Evolutionary conservation across 164 flowering plant species (phyloP).

Genomic region (Liriodendron chinense): DNA sequence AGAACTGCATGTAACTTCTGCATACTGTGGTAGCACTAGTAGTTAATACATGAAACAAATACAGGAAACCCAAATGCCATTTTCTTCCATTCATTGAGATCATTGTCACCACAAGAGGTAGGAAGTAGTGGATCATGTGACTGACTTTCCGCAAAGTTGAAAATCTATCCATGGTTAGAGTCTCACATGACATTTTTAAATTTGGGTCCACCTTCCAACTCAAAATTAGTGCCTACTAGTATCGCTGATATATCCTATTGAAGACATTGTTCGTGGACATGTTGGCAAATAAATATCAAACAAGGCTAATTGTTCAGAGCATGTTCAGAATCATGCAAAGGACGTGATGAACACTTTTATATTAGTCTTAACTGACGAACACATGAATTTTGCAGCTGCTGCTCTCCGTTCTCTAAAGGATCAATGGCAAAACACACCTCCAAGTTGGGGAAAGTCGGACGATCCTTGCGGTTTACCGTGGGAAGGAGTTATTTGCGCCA

Average conservation of each 20-base stretch:
- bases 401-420: constrained; percentile 52
- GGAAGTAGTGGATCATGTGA: no score
- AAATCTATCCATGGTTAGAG: no score
- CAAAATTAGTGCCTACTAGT: no score
- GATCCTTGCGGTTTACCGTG: constrained; percentile 77
- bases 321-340: background rate
- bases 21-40: background rate
- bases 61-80: background rate
- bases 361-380: background rate
- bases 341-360: background rate
- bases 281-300: background rate
- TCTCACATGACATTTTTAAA: no score
- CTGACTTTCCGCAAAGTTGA: no score
- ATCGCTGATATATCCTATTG: background rate
- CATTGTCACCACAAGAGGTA: background rate
- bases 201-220: no score
- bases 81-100: background rate
- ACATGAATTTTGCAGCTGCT: constrained; percentile 36
- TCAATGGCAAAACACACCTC: constrained; percentile 69
- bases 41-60: no score
- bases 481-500: constrained; percentile 83
- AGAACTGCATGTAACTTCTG: background rate
- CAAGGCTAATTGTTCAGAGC: background rate
- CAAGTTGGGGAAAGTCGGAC: constrained; percentile 64
- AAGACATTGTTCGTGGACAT: background rate